Conservation (phyloP, 2,329 filamentous ascomycete genomes). For the Chalaropsis ovoidea region DNA sequence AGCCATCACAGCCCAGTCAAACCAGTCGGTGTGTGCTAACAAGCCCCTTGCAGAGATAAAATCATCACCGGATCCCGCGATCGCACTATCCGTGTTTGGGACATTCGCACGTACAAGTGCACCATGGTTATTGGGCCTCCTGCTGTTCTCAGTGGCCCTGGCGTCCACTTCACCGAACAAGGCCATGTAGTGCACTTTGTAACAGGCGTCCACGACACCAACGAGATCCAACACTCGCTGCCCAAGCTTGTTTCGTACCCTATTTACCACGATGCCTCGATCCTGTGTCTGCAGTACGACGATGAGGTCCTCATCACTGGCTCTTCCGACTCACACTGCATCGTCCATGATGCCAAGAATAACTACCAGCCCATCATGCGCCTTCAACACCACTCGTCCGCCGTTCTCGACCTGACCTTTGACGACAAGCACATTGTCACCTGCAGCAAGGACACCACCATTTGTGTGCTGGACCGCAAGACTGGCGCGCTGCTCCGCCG, state of each 20-base stretch:
- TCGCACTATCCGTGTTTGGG: constrained; percentile 91
- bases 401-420: constrained; percentile 88
- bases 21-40: constrained; percentile 6
- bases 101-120: constrained; percentile 80
- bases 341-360: constrained; percentile 75
- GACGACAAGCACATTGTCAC: constrained; percentile 89
- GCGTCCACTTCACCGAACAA: constrained; percentile 44
- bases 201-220: constrained; percentile 38
- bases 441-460: constrained; percentile 89
- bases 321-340: constrained; percentile 83
- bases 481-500: constrained; percentile 68
- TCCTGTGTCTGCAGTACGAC: constrained; percentile 91
- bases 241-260: constrained; percentile 49
- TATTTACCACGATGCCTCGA: constrained; percentile 76
- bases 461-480: constrained; percentile 85
- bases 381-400: constrained; percentile 68
- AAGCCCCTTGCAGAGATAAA: constrained; percentile 57
- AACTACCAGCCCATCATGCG: constrained; percentile 71
- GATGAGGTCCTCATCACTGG: constrained; percentile 87
- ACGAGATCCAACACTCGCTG: constrained; percentile 36
- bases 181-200: constrained; percentile 47
- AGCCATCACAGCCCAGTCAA: background rate
- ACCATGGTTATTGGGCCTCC: constrained; percentile 75
- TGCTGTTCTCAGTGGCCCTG: constrained; percentile 46
- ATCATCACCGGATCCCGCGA: constrained; percentile 95